Percentiles rank a stretch among this genome's conserved stretches.
These are phyloP conservation scores for Amanita thiersii DNA, from an alignment of 768 basidiomycete genomes.

Conservation along the genomic window DNA sequence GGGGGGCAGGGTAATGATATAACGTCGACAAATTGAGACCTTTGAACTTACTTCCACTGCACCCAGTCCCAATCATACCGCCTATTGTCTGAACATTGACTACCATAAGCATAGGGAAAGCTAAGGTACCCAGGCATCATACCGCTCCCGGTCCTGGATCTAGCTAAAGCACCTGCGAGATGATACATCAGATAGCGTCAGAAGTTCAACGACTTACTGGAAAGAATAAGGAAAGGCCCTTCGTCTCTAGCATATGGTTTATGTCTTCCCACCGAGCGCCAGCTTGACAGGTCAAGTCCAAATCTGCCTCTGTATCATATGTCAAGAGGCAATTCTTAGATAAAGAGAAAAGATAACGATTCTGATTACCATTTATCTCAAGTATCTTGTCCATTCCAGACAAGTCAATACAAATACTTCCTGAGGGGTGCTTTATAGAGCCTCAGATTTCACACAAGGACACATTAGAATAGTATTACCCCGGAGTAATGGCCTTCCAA, in stretches of 20 bases:
- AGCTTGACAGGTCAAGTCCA: slow-evolving; percentile 69
- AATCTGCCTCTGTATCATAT: slow-evolving; percentile 46
- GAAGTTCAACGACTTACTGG: slow-evolving; percentile 42
- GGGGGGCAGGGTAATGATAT: neutral
- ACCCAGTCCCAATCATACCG: slow-evolving; percentile 85
- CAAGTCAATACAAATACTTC: slow-evolving; percentile 80
- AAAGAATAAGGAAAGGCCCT: slow-evolving; percentile 77
- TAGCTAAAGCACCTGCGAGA: slow-evolving; percentile 29
- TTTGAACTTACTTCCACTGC: slow-evolving; percentile 62
- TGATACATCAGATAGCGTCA: neutral
- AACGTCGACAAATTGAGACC: neutral
- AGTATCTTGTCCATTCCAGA: slow-evolving; percentile 78
- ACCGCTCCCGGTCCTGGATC: slow-evolving; percentile 70
- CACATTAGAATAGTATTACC: slow-evolving; percentile 27
- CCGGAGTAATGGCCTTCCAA: slow-evolving; percentile 84
- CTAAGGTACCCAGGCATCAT: neutral
- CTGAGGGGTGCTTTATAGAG: slow-evolving; percentile 30
- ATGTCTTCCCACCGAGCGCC: slow-evolving; percentile 77
- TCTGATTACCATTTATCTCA: slow-evolving; percentile 53
- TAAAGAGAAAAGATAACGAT: neutral
- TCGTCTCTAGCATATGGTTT: slow-evolving; percentile 57
- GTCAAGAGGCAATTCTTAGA: slow-evolving; percentile 1
- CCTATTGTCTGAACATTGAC: slow-evolving; percentile 55
- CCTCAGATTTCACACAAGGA: slow-evolving; percentile 2
- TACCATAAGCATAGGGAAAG: slow-evolving; percentile 3